A percentile compares a stretch with the other conserved stretches of the same genome.
Conservation (phyloP, 73 alveolate species). For the Paramecium sexaurelia region DNA sequence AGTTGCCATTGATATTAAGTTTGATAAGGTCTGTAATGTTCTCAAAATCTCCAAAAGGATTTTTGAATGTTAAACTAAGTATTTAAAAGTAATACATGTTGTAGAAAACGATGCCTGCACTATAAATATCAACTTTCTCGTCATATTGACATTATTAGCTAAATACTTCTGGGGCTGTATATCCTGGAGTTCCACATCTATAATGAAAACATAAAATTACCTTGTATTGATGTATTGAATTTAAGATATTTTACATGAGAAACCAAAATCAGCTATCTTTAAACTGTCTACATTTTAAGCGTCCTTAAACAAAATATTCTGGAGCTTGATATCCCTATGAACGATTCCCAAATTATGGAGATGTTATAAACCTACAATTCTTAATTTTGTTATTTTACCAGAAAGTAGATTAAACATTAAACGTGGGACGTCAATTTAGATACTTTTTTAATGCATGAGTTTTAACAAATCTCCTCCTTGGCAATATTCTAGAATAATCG, state of each 20-base stretch:
- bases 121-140: slow-evolving; percentile 53
- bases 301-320: background rate
- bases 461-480: slow-evolving; percentile 38
- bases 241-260: background rate
- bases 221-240: background rate
- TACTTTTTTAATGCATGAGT: background rate
- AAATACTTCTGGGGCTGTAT: slow-evolving; percentile 79
- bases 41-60: background rate
- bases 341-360: background rate
- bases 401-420: background rate
- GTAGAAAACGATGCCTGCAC: slow-evolving; percentile 57
- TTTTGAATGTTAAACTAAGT: background rate
- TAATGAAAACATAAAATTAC: background rate
- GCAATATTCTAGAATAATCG: background rate
- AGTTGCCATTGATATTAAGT: background rate
- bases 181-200: slow-evolving; percentile 82
- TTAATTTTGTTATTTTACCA: background rate
- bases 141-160: background rate
- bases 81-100: background rate
- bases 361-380: background rate
- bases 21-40: background rate
- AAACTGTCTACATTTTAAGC: background rate
- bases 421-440: background rate
- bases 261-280: background rate
- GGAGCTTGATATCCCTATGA: background rate